Evolutionary conservation across 441 rosid genomes (phyloP), one percentile per base, ranked within the genome.

Genomic region (Jatropha podagrica): DNA sequence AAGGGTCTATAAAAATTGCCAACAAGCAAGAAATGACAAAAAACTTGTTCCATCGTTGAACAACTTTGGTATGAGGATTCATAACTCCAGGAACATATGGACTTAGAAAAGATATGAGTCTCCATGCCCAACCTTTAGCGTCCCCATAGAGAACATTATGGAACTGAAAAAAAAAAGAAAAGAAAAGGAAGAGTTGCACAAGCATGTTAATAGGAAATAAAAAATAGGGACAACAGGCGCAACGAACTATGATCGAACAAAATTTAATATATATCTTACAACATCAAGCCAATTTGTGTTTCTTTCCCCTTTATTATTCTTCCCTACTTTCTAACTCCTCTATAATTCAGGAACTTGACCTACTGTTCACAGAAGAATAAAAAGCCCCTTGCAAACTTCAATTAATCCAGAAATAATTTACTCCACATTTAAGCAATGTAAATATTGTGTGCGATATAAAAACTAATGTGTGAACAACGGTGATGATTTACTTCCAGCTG

Each of bases 41-140:
- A 77, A 89, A 87, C 75, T 87, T 80, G 83, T 85, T 87, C 98
- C 98, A 95, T 5, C 14, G 73, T 73, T 88, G 95, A 80, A 93
- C 90, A 70, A 64, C 55, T 83, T 79, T 84, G 52, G 90, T 70
- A 78, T 95, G 99, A 78, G 99, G 98, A 85, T 93, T 95, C 90
- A 91, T 88, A 80, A 93, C 85, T 62, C 94, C 90, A 38, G 89
- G 92, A 79, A 90, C 68, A 82, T 70, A 75, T 62, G 79, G 72
- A 65, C 32, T 46, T 54, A 85, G 17, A 83, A 52, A 84, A n/a
- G 92, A 81, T 44, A 71, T 51, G 73, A 84, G 76, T 71, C 90
- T 76, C 81, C 81, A 88, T 48, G 90, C 92, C 92, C 98, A 93
- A 20, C 98, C 92, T 87, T 86, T 91, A 78, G 96, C 97, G 81